Evolutionary conservation across 805 yeast genomes (phyloP).

Genomic region (Torulaspora maleeae): DNA sequence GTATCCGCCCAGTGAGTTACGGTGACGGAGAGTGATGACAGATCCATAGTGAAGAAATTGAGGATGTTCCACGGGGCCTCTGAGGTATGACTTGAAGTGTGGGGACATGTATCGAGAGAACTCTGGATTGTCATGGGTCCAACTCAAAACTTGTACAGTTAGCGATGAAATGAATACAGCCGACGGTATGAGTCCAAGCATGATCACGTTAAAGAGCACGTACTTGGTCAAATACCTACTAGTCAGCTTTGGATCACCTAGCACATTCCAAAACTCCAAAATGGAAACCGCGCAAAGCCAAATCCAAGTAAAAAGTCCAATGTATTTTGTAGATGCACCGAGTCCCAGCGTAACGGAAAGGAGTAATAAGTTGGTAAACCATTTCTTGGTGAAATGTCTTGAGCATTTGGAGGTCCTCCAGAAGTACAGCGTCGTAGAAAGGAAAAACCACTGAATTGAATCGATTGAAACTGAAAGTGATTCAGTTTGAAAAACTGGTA

Average conservation of each 20-base stretch:
- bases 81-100: constrained; percentile 56
- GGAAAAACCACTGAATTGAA: constrained; percentile 41
- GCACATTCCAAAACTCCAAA: constrained; percentile 56
- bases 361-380: constrained; percentile 50
- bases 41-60: constrained; percentile 73
- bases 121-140: constrained; percentile 15
- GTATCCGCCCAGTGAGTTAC: constrained; percentile 65
- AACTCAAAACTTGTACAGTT: constrained; percentile 42
- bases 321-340: constrained; percentile 59
- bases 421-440: constrained; percentile 47
- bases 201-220: constrained; percentile 37
- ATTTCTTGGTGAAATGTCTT: constrained; percentile 43
- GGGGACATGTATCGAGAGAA: constrained; percentile 51
- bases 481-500: constrained; percentile 19
- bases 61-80: constrained; percentile 41
- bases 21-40: constrained; percentile 65
- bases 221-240: constrained; percentile 39
- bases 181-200: constrained; percentile 51
- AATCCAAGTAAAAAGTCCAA: constrained; percentile 60
- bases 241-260: constrained; percentile 61
- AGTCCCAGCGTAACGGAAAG: constrained; percentile 53
- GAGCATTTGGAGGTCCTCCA: constrained; percentile 47
- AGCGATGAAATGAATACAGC: constrained; percentile 54
- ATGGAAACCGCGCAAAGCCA: constrained; percentile 55
- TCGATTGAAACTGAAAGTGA: constrained; percentile 32